Percentiles rank a stretch among this genome's conserved stretches.
phyloP scores from a whole-genome alignment of 495 filamentous ascomycete genomes.

The Xylaria grammica region DNA sequence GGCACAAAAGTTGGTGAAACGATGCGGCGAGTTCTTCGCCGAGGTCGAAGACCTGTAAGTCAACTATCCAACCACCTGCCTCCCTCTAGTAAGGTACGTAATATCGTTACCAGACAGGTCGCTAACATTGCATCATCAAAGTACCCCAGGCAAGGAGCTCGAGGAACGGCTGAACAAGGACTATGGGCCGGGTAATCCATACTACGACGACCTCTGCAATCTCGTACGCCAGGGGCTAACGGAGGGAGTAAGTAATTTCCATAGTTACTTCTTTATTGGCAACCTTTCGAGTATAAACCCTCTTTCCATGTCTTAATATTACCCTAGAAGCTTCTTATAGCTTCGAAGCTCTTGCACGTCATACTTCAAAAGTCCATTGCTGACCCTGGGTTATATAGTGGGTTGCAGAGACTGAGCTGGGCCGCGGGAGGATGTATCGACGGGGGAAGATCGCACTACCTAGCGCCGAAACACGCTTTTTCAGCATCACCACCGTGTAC shows the following conservation, averaged over 20 bases:
- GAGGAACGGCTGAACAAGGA: conserved; percentile 47
- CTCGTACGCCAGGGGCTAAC: conserved; percentile 44
- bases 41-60: conserved; percentile 51
- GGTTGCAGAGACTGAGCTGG: conserved; percentile 46
- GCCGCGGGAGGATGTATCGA: conserved; percentile 48
- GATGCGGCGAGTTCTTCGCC: conserved; percentile 45
- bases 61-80: neutral
- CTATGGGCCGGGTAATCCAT: conserved; percentile 48
- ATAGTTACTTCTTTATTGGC: too few relatives aligned
- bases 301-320: too few relatives aligned
- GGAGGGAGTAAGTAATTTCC: too few relatives aligned
- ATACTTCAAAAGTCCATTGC: too few relatives aligned
- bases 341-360: too few relatives aligned
- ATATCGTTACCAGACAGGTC: neutral
- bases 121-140: conserved; percentile 22
- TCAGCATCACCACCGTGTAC: conserved; percentile 58
- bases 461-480: conserved; percentile 43
- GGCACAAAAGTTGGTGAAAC: conserved; percentile 44
- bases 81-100: conserved; percentile 11
- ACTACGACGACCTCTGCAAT: conserved; percentile 49
- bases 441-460: conserved; percentile 48
- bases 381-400: too few relatives aligned
- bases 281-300: too few relatives aligned
- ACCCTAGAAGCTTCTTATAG: too few relatives aligned
- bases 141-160: conserved; percentile 50